These are phyloP conservation scores for Suhomyces bolitotheri DNA, from an alignment of 1,139 yeast genomes.

Conservation along the genomic window DNA sequence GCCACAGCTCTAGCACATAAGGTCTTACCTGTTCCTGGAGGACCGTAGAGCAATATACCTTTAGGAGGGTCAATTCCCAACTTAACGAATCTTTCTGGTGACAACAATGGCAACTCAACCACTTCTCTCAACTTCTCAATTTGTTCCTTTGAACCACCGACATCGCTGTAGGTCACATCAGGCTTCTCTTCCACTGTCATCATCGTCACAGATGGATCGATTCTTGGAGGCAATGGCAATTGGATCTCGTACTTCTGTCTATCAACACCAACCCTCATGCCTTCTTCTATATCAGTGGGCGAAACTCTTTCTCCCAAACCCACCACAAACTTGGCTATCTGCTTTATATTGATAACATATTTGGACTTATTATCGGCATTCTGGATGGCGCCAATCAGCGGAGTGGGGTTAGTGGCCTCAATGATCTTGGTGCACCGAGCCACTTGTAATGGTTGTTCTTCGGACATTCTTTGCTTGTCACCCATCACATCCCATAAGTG, in stretches of 20 bases:
- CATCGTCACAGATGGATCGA: conserved; percentile 98
- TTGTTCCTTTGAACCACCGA: conserved; percentile 98
- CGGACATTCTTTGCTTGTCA: conserved; percentile 88
- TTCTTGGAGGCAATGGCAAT: conserved; percentile 94
- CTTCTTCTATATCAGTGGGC: conserved; percentile 98
- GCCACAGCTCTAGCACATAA: conserved; percentile 98
- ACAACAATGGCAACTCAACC: conserved; percentile 88
- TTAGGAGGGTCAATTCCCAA: conserved; percentile 98
- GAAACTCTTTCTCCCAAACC: conserved; percentile 95
- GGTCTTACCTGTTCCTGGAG: conserved; percentile 99
- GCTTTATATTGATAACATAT: conserved; percentile 94
- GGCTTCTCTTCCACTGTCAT: conserved; percentile 99
- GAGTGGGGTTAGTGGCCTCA: conserved; percentile 50
- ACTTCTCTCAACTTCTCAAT: conserved; percentile 96
- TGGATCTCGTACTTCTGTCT: conserved; percentile 95
- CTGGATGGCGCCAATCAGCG: conserved; percentile 36
- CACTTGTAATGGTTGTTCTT: conserved; percentile 95
- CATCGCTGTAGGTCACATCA: conserved; percentile 85
- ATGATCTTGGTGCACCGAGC: conserved; percentile 98
- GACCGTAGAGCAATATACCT: conserved; percentile 93
- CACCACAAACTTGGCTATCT: conserved; percentile 96
- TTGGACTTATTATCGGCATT: conserved; percentile 84
- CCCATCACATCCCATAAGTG: conserved; percentile 98
- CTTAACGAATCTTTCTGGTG: conserved; percentile 95
- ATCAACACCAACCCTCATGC: conserved; percentile 99